Conservation (phyloP, 805 yeast genomes). For the Jamesozyma spencerorum region DNA sequence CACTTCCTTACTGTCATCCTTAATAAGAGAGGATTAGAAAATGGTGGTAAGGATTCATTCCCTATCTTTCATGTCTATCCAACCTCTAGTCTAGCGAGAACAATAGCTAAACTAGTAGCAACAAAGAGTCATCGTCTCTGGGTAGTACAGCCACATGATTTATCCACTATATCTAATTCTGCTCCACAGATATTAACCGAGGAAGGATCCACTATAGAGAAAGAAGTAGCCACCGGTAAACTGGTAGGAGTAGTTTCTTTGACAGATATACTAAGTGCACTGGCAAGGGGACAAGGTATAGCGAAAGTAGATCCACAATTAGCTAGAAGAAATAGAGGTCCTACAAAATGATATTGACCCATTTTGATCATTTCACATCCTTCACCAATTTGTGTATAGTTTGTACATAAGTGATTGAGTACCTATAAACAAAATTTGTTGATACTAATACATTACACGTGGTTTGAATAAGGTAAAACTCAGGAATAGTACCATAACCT, state of each 20-base stretch:
- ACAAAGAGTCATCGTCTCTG: slow-evolving; percentile 84
- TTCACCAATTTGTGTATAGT: no score
- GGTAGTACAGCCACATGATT: slow-evolving; percentile 49
- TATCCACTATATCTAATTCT: slow-evolving; percentile 1
- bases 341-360: no score
- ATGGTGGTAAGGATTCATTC: slow-evolving; percentile 82
- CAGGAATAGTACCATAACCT: no score
- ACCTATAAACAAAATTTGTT: no score
- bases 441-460: no score
- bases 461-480: no score
- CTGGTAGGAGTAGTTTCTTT: slow-evolving; percentile 83
- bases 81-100: slow-evolving; percentile 69
- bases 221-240: slow-evolving; percentile 51
- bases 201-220: slow-evolving; percentile 20
- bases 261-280: slow-evolving; percentile 77
- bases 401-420: no score
- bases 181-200: not conserved
- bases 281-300: slow-evolving; percentile 48
- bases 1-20: slow-evolving; percentile 83
- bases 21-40: slow-evolving; percentile 74
- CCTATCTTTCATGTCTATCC: slow-evolving; percentile 90
- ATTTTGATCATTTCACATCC: no score
- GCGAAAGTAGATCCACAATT: slow-evolving; percentile 78
- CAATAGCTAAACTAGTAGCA: slow-evolving; percentile 92
- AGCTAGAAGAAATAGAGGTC: slow-evolving; percentile 86